A percentile compares a stretch with the other conserved stretches of the same genome.
Evolutionary conservation across 192 early-diverging fungal genomes (phyloP).

Genomic region (Cladochytrium replicatum): DNA sequence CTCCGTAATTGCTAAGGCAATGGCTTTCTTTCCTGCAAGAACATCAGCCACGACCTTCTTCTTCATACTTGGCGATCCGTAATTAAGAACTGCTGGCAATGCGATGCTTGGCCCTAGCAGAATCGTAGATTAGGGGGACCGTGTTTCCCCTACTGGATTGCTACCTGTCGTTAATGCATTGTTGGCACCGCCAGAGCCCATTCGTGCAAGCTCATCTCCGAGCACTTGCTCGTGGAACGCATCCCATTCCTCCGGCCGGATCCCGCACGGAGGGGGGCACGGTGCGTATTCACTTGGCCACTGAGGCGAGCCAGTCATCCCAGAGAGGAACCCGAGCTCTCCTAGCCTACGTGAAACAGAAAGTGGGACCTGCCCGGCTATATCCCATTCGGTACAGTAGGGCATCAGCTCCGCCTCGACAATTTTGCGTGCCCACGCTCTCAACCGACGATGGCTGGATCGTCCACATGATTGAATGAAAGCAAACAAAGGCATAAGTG

Average conservation of each 20-base stretch:
- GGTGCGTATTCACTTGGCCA: conserved; percentile 16
- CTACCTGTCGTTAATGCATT: conserved; percentile 46
- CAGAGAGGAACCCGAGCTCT: conserved; percentile 52
- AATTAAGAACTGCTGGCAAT: conserved; percentile 59
- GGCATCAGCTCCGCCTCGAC: conserved; percentile 66
- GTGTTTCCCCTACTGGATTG: conserved; percentile 1
- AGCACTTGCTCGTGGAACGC: conserved; percentile 56
- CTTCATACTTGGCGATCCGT: conserved; percentile 50
- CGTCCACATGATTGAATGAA: conserved; percentile 41
- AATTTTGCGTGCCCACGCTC: conserved; percentile 46
- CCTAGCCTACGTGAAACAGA: conserved; percentile 48
- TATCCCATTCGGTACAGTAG: conserved; percentile 62
- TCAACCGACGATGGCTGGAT: conserved; percentile 51
- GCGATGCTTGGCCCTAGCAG: conserved; percentile 51
- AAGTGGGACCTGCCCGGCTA: conserved; percentile 55
- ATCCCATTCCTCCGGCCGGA: conserved; percentile 49
- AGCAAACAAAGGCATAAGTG: too few relatives aligned
- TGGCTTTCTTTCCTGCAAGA: conserved; percentile 56
- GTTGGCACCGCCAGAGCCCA: conserved; percentile 61
- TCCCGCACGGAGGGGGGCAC: conserved; percentile 28
- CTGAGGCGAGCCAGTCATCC: conserved; percentile 24
- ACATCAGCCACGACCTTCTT: conserved; percentile 43
- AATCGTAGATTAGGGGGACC: conserved; percentile 45
- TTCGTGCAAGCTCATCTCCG: conserved; percentile 53
- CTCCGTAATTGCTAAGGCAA: conserved; percentile 66